phyloP scores from a whole-genome alignment of 2,329 filamentous ascomycete species.

The Trichoderma oligosporum region DNA sequence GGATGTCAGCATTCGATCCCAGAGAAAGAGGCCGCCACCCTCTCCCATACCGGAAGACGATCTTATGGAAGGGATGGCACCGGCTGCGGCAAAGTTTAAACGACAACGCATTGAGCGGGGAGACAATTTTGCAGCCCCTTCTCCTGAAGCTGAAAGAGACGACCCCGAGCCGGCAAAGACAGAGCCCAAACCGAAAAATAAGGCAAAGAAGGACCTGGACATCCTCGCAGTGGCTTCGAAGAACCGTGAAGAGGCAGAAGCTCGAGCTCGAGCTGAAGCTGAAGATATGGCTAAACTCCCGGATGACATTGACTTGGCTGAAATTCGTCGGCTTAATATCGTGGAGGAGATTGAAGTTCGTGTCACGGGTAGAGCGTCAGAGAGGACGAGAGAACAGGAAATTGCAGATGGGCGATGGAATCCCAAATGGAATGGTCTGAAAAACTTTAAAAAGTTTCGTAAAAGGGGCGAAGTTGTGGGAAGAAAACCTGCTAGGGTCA shows the following conservation, averaged over 20 bases:
- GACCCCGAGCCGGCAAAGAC: slow-evolving; percentile 16
- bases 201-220: slow-evolving; percentile 59
- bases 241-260: slow-evolving; percentile 62
- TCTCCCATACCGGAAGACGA: slow-evolving; percentile 47
- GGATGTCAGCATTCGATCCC: slow-evolving; percentile 26
- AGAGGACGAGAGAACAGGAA: slow-evolving; percentile 45
- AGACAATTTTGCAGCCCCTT: slow-evolving; percentile 39
- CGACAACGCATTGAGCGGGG: slow-evolving; percentile 65
- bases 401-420: slow-evolving; percentile 67
- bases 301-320: slow-evolving; percentile 66
- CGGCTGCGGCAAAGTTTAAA: slow-evolving; percentile 74
- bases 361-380: slow-evolving; percentile 27
- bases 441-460: slow-evolving; percentile 91
- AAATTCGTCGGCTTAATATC: slow-evolving; percentile 69
- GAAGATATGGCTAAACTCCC: slow-evolving; percentile 50
- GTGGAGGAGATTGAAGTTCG: slow-evolving; percentile 72
- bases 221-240: slow-evolving; percentile 63
- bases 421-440: slow-evolving; percentile 84
- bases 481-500: slow-evolving; percentile 47
- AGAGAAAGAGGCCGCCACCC: slow-evolving; percentile 46
- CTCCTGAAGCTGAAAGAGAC: slow-evolving; percentile 27
- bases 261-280: slow-evolving; percentile 52
- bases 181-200: slow-evolving; percentile 33
- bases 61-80: slow-evolving; percentile 68
- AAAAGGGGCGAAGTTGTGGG: slow-evolving; percentile 50